A percentile compares a stretch with the other conserved stretches of the same genome.
Conservation (phyloP, 2,329 filamentous ascomycete species). For the Clarireedia homoeocarpa region DNA sequence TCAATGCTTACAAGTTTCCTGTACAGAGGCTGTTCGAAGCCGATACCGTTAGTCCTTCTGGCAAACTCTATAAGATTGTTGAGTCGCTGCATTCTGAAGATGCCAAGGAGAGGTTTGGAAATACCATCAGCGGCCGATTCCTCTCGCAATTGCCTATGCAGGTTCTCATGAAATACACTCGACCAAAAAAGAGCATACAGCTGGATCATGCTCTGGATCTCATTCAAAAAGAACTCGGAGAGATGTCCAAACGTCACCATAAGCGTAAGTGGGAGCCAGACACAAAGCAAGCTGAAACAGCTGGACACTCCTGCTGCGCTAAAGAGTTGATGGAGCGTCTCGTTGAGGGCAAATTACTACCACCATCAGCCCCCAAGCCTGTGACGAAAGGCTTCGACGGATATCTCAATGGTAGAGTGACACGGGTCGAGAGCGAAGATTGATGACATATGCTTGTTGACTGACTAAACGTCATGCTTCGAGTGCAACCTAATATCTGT, state of each 20-base stretch:
- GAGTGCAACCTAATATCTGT: no score
- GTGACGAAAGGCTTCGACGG: no score
- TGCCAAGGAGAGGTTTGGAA: background rate
- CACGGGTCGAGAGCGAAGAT: no score
- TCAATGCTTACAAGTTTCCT: no score
- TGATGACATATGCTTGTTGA: no score
- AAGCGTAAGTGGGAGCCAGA: background rate
- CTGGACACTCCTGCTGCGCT: no score
- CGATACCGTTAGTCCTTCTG: background rate
- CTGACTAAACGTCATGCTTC: no score
- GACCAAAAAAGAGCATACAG: background rate
- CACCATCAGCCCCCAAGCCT: no score
- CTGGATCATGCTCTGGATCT: background rate
- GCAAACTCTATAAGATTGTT: constrained; percentile 17
- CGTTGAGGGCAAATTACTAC: no score
- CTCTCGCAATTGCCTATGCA: constrained; percentile 23
- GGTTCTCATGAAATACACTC: constrained; percentile 18
- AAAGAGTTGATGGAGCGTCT: no score
- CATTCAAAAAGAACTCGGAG: background rate
- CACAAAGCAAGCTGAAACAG: no score
- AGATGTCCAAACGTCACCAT: background rate
- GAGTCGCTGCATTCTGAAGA: constrained; percentile 11
- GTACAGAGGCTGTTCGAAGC: background rate
- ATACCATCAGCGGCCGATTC: constrained; percentile 20
- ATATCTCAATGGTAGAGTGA: no score